These are phyloP conservation scores for Neckera pumila DNA, from an alignment of 225 moss, liverwort and hornwort genomes.

Conservation along the genomic window DNA sequence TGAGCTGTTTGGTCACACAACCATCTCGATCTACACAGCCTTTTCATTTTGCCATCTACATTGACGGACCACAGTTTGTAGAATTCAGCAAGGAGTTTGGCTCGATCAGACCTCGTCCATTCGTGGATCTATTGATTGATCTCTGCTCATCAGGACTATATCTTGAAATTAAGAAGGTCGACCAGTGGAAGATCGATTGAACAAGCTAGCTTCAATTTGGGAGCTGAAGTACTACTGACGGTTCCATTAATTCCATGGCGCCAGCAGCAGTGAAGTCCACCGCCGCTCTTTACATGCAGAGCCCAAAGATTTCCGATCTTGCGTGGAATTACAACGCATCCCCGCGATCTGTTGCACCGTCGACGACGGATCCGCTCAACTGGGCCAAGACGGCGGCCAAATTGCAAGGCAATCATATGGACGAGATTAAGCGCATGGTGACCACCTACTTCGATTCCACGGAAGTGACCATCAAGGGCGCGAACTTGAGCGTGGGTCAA, in stretches of 20 bases:
- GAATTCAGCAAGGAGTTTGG: neutral
- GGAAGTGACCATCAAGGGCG: neutral
- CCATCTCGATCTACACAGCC: no score
- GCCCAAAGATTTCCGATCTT: neutral
- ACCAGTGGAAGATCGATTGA: neutral
- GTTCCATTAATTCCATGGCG: neutral
- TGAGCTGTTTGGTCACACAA: neutral
- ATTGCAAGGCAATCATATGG: neutral
- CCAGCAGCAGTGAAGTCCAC: neutral
- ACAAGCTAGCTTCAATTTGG: neutral
- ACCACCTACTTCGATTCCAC: neutral
- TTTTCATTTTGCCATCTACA: neutral
- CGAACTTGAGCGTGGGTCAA: neutral
- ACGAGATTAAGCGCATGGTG: neutral
- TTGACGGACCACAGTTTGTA: no score
- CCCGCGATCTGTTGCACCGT: neutral
- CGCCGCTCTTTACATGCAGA: neutral
- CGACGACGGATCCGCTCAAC: neutral
- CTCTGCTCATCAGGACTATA: no score
- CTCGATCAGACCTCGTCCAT: neutral
- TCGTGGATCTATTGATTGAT: neutral
- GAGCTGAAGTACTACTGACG: neutral
- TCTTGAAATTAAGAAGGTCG: neutral
- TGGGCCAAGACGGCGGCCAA: neutral
- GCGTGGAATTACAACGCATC: neutral